A percentile compares a stretch with the other conserved stretches of the same genome.
phyloP scores from a whole-genome alignment of 2,329 filamentous ascomycete species.

The Triangularia verruculosa region DNA sequence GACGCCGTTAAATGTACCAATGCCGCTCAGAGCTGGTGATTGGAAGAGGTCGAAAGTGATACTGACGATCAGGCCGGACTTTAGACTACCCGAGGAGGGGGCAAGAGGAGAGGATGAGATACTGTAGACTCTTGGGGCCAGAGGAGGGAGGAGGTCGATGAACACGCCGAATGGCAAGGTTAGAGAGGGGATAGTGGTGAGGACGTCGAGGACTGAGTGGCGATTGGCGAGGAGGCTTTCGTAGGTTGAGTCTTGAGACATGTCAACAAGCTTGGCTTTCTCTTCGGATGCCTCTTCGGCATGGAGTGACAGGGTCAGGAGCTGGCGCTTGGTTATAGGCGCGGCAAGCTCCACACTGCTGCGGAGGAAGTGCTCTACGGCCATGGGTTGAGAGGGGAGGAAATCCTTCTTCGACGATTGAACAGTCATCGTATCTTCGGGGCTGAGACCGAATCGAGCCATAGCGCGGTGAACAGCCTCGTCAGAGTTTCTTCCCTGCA shows the following conservation, averaged over 20 bases:
- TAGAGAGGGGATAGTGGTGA: constrained; percentile 60
- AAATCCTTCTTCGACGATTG: constrained; percentile 48
- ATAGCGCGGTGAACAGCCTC: constrained; percentile 61
- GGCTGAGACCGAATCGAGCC: constrained; percentile 59
- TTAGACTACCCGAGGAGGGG: constrained; percentile 54
- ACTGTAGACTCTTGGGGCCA: constrained; percentile 75
- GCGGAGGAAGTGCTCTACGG: constrained; percentile 60
- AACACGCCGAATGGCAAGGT: constrained; percentile 63
- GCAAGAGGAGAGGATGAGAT: constrained; percentile 73
- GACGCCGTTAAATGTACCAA: constrained; percentile 43
- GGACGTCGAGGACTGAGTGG: constrained; percentile 64
- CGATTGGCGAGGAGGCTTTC: constrained; percentile 47
- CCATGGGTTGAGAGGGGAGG: constrained; percentile 53
- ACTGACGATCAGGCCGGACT: not conserved
- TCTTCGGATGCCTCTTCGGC: constrained; percentile 31
- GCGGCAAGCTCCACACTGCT: constrained; percentile 72
- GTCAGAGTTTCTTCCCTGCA: constrained; percentile 67
- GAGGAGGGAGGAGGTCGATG: constrained; percentile 69
- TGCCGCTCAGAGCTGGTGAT: constrained; percentile 61
- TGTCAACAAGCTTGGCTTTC: constrained; percentile 34
- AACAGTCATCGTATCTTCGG: constrained; percentile 62
- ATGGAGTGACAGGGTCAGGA: not conserved
- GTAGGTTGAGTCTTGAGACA: constrained; percentile 27
- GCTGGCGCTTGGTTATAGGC: constrained; percentile 64
- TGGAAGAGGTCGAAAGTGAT: not conserved